Base-by-base conservation (phyloP, 1,139 yeast species). In the Groenewaldozyma sp. region DNA sequence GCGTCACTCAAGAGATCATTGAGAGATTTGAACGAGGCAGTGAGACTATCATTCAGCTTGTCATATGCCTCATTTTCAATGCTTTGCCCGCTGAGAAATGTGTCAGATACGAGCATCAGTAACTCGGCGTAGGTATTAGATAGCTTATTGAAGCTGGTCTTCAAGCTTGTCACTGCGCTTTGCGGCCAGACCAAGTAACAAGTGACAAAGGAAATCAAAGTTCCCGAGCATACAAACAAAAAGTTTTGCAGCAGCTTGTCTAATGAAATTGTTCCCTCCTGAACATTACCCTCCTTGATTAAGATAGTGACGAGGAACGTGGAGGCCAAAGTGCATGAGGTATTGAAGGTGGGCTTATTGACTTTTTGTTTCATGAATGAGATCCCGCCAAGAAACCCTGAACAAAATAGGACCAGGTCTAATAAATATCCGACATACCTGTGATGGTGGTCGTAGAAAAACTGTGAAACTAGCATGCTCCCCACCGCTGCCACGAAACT, bases 261-360 rank as follows among this genome's bases (percentile, higher is more conserved):
- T 43, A 77, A 55, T 0, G 88, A 82, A n/a, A 82, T 67, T 13
- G 58, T 58, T 9, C 79, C 78, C 0, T 76, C 69, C 52, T 81
- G 81, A 35, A 73, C 62, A 35, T 82, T 73, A 10, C 88, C 91
- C 53, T 83, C 94, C 51, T 80, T 78, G n/a, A 82, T 74, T 33
- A 83, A 69, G 46, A 84, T 78, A 0, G 87, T 72, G 10, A 82
- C 78, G 34, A 82, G 64, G 7, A 82, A 73, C 40, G 83, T 81
- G 14, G 83, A 76, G 0, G 93, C 86, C 39, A 83, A 64, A 0
- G 87, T 76, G 52, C 93, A 80, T 0, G 94, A 91, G 13, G 91
- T 82, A 50, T 81, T 82, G 56, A 82, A 82, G 0, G 83, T 78
- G 26, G 76, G 82, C 51, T 73, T 76, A 47, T 73, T 73, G 39